phyloP scores from a whole-genome alignment of 2,329 filamentous ascomycete genomes.

The Ophiognomonia clavigignenti-juglandacearum region DNA sequence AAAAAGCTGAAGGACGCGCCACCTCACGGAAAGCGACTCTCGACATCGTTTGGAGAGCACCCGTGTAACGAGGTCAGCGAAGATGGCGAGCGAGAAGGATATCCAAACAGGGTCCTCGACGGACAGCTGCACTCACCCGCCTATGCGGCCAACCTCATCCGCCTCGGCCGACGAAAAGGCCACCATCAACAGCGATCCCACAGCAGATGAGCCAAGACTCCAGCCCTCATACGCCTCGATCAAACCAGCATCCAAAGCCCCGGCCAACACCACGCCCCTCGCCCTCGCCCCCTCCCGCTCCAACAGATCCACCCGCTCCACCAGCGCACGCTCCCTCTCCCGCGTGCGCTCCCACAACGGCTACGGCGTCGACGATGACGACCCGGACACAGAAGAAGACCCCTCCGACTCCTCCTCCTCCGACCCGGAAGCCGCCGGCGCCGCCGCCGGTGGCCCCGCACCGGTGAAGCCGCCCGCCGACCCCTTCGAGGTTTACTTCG shows the following conservation, averaged over 20 bases:
- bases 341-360: slow-evolving; percentile 38
- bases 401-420: too few relatives aligned
- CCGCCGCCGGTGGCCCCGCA: slow-evolving; percentile 23
- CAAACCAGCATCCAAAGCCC: slow-evolving; percentile 14
- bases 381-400: too few relatives aligned
- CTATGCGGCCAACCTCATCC: neutral
- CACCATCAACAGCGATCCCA: slow-evolving; percentile 7
- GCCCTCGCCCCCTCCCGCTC: slow-evolving; percentile 11
- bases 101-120: neutral
- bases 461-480: slow-evolving; percentile 22
- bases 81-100: slow-evolving; percentile 15
- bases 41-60: neutral
- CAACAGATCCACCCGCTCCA: neutral
- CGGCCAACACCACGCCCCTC: slow-evolving; percentile 2
- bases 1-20: too few relatives aligned
- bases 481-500: slow-evolving; percentile 68
- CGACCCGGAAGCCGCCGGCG: neutral
- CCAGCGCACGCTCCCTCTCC: too few relatives aligned
- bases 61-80: too few relatives aligned
- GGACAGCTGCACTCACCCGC: neutral
- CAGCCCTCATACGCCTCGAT: slow-evolving; percentile 22
- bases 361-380: slow-evolving; percentile 28
- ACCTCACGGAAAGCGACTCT: neutral
- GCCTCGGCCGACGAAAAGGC: slow-evolving; percentile 13
- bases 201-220: slow-evolving; percentile 4